Base-by-base conservation (phyloP, 352 stramenopile genomes). In the Blastocystis sp. region DNA sequence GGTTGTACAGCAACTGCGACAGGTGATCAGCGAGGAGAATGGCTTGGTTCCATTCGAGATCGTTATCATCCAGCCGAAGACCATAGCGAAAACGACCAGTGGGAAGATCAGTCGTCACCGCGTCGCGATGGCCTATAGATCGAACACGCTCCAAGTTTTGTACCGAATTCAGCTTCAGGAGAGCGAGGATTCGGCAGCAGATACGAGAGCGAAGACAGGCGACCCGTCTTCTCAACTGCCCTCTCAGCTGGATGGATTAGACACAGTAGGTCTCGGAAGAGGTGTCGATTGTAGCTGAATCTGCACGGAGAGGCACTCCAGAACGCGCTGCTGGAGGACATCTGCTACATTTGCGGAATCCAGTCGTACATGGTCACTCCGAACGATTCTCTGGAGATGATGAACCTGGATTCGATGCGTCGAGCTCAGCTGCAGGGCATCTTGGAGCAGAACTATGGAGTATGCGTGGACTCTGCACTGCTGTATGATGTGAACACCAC, bases 31-130 rank as follows among this genome's bases (percentile, higher is more conserved):
- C 5, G 90, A 91, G 5, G 94, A 96, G 26, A 95, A 97, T 65
- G 95, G 95, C 34, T 92, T 98, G 20, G 92, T 93, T 50, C 92
- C 98, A 34, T 93, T 93, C 26, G 90, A 95, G 41, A 93, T 99
- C 70, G 91, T 98, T 30, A 90, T 99, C 18, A 47, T 98, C 1
- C 92, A 95, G 59, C 93, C 95, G 47, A 94, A 94, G 41, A 95
- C 95, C 1, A 96, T 99, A 65, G 94, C 95, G 8, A 99, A 99
- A 92, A 99, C 97, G 1, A 98, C 95, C 20, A 98, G 95, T 90
- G 97, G 97, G 8, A 99, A 99, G 91, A 98, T 99, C 91, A 96
- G 95, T 20, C 93, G 96, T 75, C 62, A 70, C 30, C 24, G 24
- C 24, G 62, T 70, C 16, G 11, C n/a, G 11, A 24, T 20, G 13